These are phyloP conservation scores for Pascua sp. DNA, from an alignment of 1,284 basidiomycete species.

Conservation along the genomic window DNA sequence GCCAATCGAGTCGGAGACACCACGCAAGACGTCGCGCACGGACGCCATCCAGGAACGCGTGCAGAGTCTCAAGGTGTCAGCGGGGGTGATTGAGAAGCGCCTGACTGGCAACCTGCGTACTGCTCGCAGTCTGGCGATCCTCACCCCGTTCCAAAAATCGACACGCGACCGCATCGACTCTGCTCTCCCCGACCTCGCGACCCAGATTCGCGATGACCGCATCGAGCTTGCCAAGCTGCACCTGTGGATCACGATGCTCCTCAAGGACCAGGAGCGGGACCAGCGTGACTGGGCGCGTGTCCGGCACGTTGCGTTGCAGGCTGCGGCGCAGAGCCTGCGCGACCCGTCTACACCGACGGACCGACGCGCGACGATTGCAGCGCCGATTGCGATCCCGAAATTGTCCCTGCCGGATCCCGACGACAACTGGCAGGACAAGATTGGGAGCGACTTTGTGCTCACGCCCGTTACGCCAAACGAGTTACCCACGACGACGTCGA, in stretches of 20 bases:
- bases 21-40: conserved; percentile 17
- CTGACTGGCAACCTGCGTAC: conserved; percentile 70
- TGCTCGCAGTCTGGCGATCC: conserved; percentile 74
- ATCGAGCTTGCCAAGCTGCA: conserved; percentile 67
- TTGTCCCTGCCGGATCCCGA: conserved; percentile 9
- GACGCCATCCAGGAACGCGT: conserved; percentile 26
- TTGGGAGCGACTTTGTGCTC: not conserved
- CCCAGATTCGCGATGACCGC: conserved; percentile 63
- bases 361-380: conserved; percentile 23
- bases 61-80: conserved; percentile 52
- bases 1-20: conserved; percentile 2
- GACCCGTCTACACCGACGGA: conserved; percentile 25
- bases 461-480: not conserved
- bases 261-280: conserved; percentile 69
- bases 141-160: conserved; percentile 79
- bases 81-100: conserved; percentile 58
- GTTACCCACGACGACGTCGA: not conserved
- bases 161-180: conserved; percentile 71
- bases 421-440: not conserved
- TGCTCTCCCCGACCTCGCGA: conserved; percentile 64
- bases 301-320: conserved; percentile 66
- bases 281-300: conserved; percentile 64
- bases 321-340: conserved; percentile 58
- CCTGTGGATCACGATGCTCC: conserved; percentile 71
- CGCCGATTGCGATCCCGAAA: conserved; percentile 16